phyloP scores from a whole-genome alignment of 164 flowering plant species.

The Kalanchoe fedtschenkoi region DNA sequence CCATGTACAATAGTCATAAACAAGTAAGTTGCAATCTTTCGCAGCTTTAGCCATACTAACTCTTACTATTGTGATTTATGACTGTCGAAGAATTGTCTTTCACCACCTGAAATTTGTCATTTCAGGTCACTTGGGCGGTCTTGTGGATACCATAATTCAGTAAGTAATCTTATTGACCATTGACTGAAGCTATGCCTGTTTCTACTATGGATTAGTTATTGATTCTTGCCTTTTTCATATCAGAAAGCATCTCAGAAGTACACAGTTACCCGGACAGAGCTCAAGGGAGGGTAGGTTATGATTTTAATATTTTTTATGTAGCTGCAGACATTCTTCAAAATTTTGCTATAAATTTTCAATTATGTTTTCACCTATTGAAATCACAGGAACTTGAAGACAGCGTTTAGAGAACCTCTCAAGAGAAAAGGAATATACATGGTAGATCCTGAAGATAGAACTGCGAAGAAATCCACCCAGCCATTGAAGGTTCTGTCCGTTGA shows the following conservation, averaged over 20 bases:
- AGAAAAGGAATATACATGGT: conserved; percentile 68
- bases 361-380: background rate
- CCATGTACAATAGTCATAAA: conserved; percentile 50
- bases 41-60: background rate
- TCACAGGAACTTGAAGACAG: conserved; percentile 60
- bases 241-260: conserved; percentile 60
- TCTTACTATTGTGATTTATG: no score
- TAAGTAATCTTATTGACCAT: conserved; percentile 19
- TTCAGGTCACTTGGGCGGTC: conserved; percentile 63
- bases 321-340: background rate
- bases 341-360: background rate
- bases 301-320: background rate
- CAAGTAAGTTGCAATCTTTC: conserved; percentile 32
- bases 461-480: conserved; percentile 33
- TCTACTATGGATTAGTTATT: background rate
- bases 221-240: background rate
- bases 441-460: conserved; percentile 40
- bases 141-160: conserved; percentile 63
- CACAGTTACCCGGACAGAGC: conserved; percentile 47
- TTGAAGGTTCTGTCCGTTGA: conserved; percentile 68
- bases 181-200: background rate
- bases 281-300: conserved; percentile 71
- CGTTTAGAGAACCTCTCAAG: conserved; percentile 38
- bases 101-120: conserved; percentile 3
- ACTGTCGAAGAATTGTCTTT: no score